Conservation (phyloP, 148 eudicot species). For the Arbutus unedo region DNA sequence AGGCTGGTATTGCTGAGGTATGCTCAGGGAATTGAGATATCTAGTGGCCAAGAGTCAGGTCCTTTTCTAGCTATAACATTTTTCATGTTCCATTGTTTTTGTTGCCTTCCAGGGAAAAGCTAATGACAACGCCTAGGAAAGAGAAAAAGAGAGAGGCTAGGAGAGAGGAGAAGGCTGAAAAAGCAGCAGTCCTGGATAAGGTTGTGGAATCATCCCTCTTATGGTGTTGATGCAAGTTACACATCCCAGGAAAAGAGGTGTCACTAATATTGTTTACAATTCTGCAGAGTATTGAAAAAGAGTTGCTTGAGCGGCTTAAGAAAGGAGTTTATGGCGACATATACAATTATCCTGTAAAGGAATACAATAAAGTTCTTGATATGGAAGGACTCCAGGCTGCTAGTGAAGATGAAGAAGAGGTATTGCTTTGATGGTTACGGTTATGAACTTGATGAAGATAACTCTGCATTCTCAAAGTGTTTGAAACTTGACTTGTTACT, state of each 20-base stretch:
- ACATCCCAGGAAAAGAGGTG: background rate
- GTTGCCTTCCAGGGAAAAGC: slow-evolving; percentile 60
- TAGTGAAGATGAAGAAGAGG: slow-evolving; percentile 56
- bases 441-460: background rate
- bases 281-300: slow-evolving; percentile 82
- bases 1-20: background rate
- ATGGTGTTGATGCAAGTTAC: background rate
- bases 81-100: background rate
- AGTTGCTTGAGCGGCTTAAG: slow-evolving; percentile 72
- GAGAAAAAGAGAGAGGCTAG: slow-evolving; percentile 71
- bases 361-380: slow-evolving; percentile 46
- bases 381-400: slow-evolving; percentile 22
- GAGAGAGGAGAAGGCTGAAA: slow-evolving; percentile 82
- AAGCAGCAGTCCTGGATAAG: slow-evolving; percentile 69
- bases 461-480: background rate
- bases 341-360: slow-evolving; percentile 43
- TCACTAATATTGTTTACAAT: slow-evolving; percentile 1
- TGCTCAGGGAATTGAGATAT: background rate
- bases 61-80: background rate
- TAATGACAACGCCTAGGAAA: slow-evolving; percentile 77
- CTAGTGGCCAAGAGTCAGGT: background rate
- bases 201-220: slow-evolving; percentile 25
- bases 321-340: slow-evolving; percentile 68
- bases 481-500: background rate
- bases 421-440: slow-evolving; percentile 7